Conservation (phyloP, 2,329 filamentous ascomycete species). For the Clarireedia monteithiana region DNA sequence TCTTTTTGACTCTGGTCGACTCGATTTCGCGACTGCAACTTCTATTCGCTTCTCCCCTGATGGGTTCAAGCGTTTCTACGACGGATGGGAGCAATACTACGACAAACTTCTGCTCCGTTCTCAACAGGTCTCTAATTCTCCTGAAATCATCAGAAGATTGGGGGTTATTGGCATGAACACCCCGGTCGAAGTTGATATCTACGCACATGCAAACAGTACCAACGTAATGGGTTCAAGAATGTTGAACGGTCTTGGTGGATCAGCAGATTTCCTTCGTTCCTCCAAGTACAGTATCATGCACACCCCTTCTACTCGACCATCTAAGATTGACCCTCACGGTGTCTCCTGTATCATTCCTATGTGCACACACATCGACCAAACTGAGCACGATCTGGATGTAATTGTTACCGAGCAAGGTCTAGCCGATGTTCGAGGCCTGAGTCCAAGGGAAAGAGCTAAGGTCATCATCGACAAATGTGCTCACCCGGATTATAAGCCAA, state of each 20-base stretch:
- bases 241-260: slow-evolving; percentile 78
- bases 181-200: slow-evolving; percentile 88
- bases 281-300: slow-evolving; percentile 91
- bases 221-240: slow-evolving; percentile 84
- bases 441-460: slow-evolving; percentile 69
- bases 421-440: slow-evolving; percentile 76
- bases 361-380: slow-evolving; percentile 89
- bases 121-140: slow-evolving; percentile 84
- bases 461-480: slow-evolving; percentile 84
- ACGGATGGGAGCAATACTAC: slow-evolving; percentile 72
- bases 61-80: slow-evolving; percentile 86
- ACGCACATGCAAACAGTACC: slow-evolving; percentile 86
- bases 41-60: slow-evolving; percentile 87
- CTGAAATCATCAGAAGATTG: slow-evolving; percentile 81
- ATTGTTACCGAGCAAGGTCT: slow-evolving; percentile 70
- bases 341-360: slow-evolving; percentile 87
- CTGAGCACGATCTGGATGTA: slow-evolving; percentile 87
- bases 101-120: slow-evolving; percentile 77
- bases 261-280: slow-evolving; percentile 71
- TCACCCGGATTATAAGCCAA: slow-evolving; percentile 77
- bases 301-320: slow-evolving; percentile 72
- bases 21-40: slow-evolving; percentile 85
- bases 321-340: slow-evolving; percentile 74
- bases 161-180: slow-evolving; percentile 95
- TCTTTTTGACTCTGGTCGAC: slow-evolving; percentile 78